These are phyloP conservation scores for Colletotrichum salicis DNA, from an alignment of 2,329 filamentous ascomycete genomes.

Conservation along the genomic window DNA sequence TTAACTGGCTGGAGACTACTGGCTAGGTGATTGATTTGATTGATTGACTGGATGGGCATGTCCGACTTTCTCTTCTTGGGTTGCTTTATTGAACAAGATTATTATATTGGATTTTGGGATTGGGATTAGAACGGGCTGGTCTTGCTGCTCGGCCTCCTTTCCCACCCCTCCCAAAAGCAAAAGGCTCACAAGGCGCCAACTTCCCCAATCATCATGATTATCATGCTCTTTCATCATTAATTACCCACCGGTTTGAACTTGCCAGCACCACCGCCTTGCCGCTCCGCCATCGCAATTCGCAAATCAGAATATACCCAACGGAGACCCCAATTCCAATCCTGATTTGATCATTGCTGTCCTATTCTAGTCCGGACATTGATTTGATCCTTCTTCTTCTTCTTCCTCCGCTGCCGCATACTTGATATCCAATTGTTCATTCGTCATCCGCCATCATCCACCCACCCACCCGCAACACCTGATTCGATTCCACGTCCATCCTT, in stretches of 20 bases:
- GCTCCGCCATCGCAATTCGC: too few relatives aligned
- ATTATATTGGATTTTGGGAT: conserved; percentile 4
- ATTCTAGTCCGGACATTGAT: not conserved
- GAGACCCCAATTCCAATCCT: not conserved
- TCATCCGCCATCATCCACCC: not conserved
- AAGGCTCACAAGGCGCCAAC: too few relatives aligned
- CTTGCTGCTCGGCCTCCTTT: not conserved
- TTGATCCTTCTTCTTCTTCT: not conserved
- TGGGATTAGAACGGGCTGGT: not conserved
- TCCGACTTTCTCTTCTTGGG: conserved; percentile 6
- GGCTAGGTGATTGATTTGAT: not conserved
- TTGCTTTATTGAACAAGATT: conserved; percentile 27
- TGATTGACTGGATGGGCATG: conserved; percentile 14
- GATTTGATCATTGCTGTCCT: not conserved
- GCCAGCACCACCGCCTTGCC: not conserved
- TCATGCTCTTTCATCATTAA: not conserved
- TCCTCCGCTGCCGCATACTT: not conserved
- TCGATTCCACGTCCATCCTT: not conserved
- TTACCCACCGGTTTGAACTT: not conserved
- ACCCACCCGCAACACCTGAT: too few relatives aligned
- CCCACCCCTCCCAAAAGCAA: not conserved
- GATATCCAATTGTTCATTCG: not conserved
- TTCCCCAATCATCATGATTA: not conserved
- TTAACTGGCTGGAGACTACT: too few relatives aligned
- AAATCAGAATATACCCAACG: not conserved